Base-by-base conservation (phyloP, 2,329 filamentous ascomycete species). In the Didymella sp. region DNA sequence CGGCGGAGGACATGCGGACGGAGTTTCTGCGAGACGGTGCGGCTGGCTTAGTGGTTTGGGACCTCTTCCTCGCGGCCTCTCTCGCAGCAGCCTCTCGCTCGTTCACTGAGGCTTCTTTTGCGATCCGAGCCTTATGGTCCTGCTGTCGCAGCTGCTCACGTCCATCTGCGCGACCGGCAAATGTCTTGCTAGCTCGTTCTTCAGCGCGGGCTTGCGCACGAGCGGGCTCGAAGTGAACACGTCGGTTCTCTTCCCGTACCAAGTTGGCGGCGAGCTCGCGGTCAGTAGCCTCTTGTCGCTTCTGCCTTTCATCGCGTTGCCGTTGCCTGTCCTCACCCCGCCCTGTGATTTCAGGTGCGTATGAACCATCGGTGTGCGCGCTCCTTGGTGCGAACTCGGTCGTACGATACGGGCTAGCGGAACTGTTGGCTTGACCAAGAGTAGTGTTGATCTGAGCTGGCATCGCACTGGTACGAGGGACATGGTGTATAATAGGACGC, bases 401-500 rank as follows among this genome's bases (percentile, higher is more conserved):
- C 12, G 61, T 68, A 19, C 59, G 67, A 43, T 72, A 73, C 8
- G 56, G 38, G 11, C 53, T 61, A 24, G 68, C 55, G 19, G 66
- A 55, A 13, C 48, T 41, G 11, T 46, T 50, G 15, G 59, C 19
- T 9, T 59, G 58, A 8, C 51, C 60, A 47, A 63, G 61, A 42
- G 67, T 59, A 15, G 42, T 41, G 15, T 51, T 37, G 24, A 33
- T 43, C 3, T 44, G 24, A n/a, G 54, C 41, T 28, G 54, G 43
- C 12, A 30, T 24, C 12, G 38, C 35, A 38, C 9, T 30, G 13
- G 40, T 31, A 28, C 48, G 48, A 22, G 25, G 17, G 5, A 31
- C 43, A 41, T 75, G 66, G 56, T 76, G 73, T 5, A 75, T 63
- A 17, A 73, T 59, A 2, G 70, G 64, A 0, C 65, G 62, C 46